Base-by-base conservation (phyloP, 805 yeast genomes). In the Metschnikowia henanensis region DNA sequence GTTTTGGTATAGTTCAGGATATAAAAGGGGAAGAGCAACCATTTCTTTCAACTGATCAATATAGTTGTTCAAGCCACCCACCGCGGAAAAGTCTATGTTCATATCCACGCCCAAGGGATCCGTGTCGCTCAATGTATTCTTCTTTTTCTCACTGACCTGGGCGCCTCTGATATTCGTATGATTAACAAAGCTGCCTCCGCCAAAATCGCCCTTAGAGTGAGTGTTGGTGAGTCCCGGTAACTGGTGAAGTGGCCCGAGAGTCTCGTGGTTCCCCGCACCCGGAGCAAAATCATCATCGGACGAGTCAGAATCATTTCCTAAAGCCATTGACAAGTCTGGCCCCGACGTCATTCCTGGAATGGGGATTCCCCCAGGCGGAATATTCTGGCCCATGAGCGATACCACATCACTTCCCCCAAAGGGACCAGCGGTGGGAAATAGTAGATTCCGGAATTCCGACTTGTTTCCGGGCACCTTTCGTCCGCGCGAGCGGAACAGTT, bases 391-490 rank as follows among this genome's bases (percentile, higher is more conserved):
- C 63, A 90, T 89, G 23, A 92, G 68, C 0, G 97, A 84, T 6
- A 83, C 77, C 1, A 89, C 95, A 60, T 92, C 97, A 48, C 92
- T 84, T 18, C 99, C 99, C 22, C 99, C 99, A 72, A 92, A 92
- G 1, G 99, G 99, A 0, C 99, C 99, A 13, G 90, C 89, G 0
- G 97, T 92, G 6, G 97, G 95, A 58, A 87, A 91, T 30, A 94
- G 67, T 31, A 96, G 76, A 57, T 90, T 76, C 31, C 85, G 61
- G 42, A 62, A 68, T 32, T 70, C 76, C 21, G 75, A 78, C 34
- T 77, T 79, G 41, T 58, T 59, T 15, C 70, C 60, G 6, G 66
- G 58, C 6, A 47, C 43, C 35, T 46, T 50, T 16, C 60, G 50
- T 16, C 59, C 57, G 16, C 73, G 65, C n/a, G 68, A 64, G 31